Percentiles rank a stretch among this genome's conserved stretches.
Evolutionary conservation across 2,329 filamentous ascomycete genomes (phyloP).

Genomic region (Mariannaea elegans): DNA sequence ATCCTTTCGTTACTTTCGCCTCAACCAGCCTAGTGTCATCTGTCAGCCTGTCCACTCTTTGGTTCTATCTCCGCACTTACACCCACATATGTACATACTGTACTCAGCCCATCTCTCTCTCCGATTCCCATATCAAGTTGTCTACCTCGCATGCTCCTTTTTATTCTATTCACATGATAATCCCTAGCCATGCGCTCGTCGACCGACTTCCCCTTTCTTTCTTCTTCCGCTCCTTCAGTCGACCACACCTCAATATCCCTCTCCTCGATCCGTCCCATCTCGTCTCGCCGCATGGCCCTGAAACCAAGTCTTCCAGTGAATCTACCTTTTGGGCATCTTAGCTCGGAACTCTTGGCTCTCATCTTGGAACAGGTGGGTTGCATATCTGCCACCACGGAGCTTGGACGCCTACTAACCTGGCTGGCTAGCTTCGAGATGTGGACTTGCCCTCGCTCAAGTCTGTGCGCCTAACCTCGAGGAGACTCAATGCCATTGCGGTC

Average conservation of each 20-base stretch:
- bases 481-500: slow-evolving; percentile 52
- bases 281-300: slow-evolving; percentile 35
- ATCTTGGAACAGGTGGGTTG: slow-evolving; percentile 52
- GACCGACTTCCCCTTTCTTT: slow-evolving; percentile 33
- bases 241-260: slow-evolving; percentile 13
- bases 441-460: slow-evolving; percentile 45
- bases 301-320: slow-evolving; percentile 12
- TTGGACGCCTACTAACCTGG: slow-evolving; percentile 10
- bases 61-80: slow-evolving; percentile 17
- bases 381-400: background rate
- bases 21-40: slow-evolving; percentile 41
- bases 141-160: slow-evolving; percentile 12
- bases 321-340: slow-evolving; percentile 45
- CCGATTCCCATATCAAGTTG: background rate
- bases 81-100: slow-evolving; percentile 1
- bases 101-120: slow-evolving; percentile 14
- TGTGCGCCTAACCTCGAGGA: slow-evolving; percentile 50
- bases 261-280: slow-evolving; percentile 13
- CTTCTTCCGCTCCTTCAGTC: slow-evolving; percentile 28
- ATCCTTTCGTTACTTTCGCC: slow-evolving; percentile 43
- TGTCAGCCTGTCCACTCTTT: slow-evolving; percentile 24
- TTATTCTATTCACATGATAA: background rate
- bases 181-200: slow-evolving; percentile 32
- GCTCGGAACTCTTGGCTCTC: slow-evolving; percentile 53
- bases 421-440: slow-evolving; percentile 50